Percentiles rank a stretch among this genome's conserved stretches.
Conservation (phyloP, 2,329 filamentous ascomycete species). For the Nemania serpens region DNA sequence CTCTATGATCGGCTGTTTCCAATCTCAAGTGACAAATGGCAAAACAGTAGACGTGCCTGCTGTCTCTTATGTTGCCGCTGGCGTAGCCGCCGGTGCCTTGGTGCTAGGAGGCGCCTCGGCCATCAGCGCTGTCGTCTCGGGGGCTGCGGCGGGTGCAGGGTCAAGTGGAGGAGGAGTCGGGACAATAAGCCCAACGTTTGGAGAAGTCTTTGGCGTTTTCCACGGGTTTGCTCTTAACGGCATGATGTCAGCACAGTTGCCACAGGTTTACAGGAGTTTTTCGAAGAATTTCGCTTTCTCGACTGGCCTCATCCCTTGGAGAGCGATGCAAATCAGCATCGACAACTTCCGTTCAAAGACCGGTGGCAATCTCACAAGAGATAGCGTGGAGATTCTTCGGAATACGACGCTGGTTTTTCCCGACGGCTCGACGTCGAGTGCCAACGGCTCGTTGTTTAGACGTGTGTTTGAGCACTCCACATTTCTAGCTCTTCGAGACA, state of each 20-base stretch:
- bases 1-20: slow-evolving; percentile 76
- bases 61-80: slow-evolving; percentile 82
- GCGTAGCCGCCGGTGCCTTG: slow-evolving; percentile 83
- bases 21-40: slow-evolving; percentile 82
- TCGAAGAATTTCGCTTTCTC: slow-evolving; percentile 93
- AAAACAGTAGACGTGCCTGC: slow-evolving; percentile 77
- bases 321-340: slow-evolving; percentile 77
- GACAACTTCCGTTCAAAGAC: slow-evolving; percentile 80
- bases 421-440: slow-evolving; percentile 58
- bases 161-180: slow-evolving; percentile 61
- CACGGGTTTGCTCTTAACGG: slow-evolving; percentile 94
- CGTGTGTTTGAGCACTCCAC: slow-evolving; percentile 57
- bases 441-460: slow-evolving; percentile 52
- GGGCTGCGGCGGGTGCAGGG: slow-evolving; percentile 59
- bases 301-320: slow-evolving; percentile 82
- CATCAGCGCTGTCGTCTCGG: slow-evolving; percentile 61
- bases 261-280: slow-evolving; percentile 86
- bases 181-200: slow-evolving; percentile 80
- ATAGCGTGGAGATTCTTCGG: slow-evolving; percentile 74
- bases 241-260: slow-evolving; percentile 91
- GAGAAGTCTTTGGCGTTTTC: slow-evolving; percentile 85
- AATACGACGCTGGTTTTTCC: slow-evolving; percentile 77
- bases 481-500: slow-evolving; percentile 58
- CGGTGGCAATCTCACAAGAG: slow-evolving; percentile 83
- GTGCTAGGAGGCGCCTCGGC: slow-evolving; percentile 74